phyloP scores from a whole-genome alignment of 2,329 filamentous ascomycete species.

The Paecilomyces variotii region DNA sequence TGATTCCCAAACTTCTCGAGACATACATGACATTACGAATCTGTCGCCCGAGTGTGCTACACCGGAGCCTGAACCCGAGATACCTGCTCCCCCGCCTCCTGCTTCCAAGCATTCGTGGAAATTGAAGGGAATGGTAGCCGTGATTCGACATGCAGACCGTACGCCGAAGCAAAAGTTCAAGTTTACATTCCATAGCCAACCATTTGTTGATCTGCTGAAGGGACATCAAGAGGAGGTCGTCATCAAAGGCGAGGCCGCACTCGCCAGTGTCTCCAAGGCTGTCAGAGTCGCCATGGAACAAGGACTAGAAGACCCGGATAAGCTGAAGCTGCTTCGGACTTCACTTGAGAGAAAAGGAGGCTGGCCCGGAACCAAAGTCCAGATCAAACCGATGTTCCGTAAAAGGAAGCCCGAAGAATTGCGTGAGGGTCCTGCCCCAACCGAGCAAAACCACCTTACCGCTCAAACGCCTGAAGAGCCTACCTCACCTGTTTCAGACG shows the following conservation, averaged over 20 bases:
- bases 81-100: conserved; percentile 39
- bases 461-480: conserved; percentile 13
- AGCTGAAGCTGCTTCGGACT: conserved; percentile 77
- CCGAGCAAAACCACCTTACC: conserved; percentile 7
- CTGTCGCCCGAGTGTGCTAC: conserved; percentile 20
- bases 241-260: conserved; percentile 80
- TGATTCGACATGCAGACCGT: conserved; percentile 91
- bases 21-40: conserved; percentile 10
- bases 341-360: conserved; percentile 86
- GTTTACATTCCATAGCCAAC: conserved; percentile 95
- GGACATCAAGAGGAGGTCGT: conserved; percentile 95
- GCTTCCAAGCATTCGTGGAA: conserved; percentile 93
- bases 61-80: conserved; percentile 15
- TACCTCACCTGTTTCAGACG: conserved; percentile 12
- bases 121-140: conserved; percentile 92
- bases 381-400: conserved; percentile 98
- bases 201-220: conserved; percentile 89
- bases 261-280: conserved; percentile 81
- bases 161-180: conserved; percentile 99
- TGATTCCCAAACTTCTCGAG: conserved; percentile 11
- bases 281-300: conserved; percentile 72
- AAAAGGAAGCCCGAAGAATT: conserved; percentile 66
- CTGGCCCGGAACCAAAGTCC: conserved; percentile 94
- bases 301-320: conserved; percentile 74
- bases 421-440: conserved; percentile 17